Evolutionary conservation across 2,329 filamentous ascomycete genomes (phyloP), one percentile per base, ranked within the genome.

Genomic region (Stagonosporopsis chrysanthemi): DNA sequence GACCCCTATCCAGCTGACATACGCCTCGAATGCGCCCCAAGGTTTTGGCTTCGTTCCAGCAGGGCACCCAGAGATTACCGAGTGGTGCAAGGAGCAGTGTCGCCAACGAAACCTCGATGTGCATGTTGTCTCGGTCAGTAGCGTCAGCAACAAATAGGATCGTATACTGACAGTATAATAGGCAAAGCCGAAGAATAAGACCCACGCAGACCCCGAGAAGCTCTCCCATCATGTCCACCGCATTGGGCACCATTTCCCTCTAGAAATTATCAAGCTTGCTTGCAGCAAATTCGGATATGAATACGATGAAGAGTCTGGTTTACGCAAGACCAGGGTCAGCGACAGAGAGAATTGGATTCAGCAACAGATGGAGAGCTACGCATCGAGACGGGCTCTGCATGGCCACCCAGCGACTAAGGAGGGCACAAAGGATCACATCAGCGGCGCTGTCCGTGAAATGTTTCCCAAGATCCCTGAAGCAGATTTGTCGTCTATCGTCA

Each of bases 11-110:
- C 71, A 87, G 85, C 79, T 84, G 40, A 82, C 82, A 19, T 86
- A 85, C 63, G 78, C 81, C 57, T 75, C 78, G n/a, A 77, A 81
- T 62, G 79, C 86, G 22, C 85, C 85, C 9, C 73, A 75, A 44
- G 86, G 85, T n/a, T 88, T 87, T 69, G 84, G 81, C 0, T 88
- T 86, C 65, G 81, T 88, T 46, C 82, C 84, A 22, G 81, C 84
- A 42, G 86, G 86, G 23, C 84, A 85, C 58, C 84, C 85, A 2
- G 81, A 83, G 51, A 78, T 89, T 45, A 86, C 85, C 17, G 81
- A 81, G 43, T 81, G 81, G 54, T 77, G 74, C 67, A 88, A 87
- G 72, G 85, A 88, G 64, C 70, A 83, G 38, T 87, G 85, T 62
- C 80, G 83, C 48, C 80, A 82, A 65, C 79, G 81, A 63, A 81